Evolutionary conservation across 2,329 filamentous ascomycete genomes (phyloP).

Genomic region (Fusarium stilboides): DNA sequence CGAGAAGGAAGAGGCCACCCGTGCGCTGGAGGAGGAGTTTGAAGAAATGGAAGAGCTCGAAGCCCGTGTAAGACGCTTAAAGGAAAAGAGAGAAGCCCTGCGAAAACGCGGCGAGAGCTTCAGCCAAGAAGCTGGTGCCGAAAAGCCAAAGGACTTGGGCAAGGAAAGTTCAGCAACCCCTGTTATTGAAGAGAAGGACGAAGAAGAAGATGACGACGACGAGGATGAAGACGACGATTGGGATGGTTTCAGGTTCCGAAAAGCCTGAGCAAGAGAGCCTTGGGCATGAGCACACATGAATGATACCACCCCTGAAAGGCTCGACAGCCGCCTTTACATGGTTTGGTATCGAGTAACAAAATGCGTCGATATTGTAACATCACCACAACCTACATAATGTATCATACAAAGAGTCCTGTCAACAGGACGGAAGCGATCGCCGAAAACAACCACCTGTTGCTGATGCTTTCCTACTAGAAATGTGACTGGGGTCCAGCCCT

Average conservation of each 20-base stretch:
- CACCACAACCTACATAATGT: conserved; percentile 49
- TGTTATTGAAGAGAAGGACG: conserved; percentile 59
- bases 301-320: background rate
- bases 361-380: conserved; percentile 42
- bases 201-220: conserved; percentile 66
- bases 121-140: conserved; percentile 49
- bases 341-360: conserved; percentile 7
- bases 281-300: background rate
- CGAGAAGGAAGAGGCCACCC: conserved; percentile 82
- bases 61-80: conserved; percentile 76
- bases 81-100: conserved; percentile 79
- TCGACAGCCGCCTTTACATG: background rate
- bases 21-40: conserved; percentile 82
- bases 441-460: conserved; percentile 1
- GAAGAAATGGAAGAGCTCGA: conserved; percentile 88
- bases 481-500: conserved; percentile 25
- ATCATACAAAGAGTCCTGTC: conserved; percentile 44
- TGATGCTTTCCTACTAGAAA: background rate
- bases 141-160: conserved; percentile 31
- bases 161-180: conserved; percentile 52
- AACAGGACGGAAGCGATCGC: conserved; percentile 13
- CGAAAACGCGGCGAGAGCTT: conserved; percentile 58
- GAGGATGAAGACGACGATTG: conserved; percentile 69
- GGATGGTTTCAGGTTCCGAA: conserved; percentile 69
- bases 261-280: conserved; percentile 22